Evolutionary conservation across 2,329 filamentous ascomycete genomes (phyloP).

Genomic region (Cercospora sp.): DNA sequence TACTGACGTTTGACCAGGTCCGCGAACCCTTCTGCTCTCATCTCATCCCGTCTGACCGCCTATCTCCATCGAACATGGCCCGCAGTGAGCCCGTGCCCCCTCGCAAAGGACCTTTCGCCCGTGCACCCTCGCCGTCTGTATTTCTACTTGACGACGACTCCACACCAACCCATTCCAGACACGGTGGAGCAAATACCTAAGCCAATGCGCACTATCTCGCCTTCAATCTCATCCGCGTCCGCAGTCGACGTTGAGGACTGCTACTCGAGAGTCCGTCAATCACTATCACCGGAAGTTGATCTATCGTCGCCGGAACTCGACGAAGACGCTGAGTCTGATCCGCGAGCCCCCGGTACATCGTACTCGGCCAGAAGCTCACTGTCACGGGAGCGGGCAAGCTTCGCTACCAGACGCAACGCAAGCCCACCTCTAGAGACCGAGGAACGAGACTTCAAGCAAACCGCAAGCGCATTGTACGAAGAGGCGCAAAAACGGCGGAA

Average conservation of each 20-base stretch:
- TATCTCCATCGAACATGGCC: slow-evolving; percentile 88
- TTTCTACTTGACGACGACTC: slow-evolving; percentile 89
- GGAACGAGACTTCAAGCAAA: slow-evolving; percentile 95
- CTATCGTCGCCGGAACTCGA: slow-evolving; percentile 85
- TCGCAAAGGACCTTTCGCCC: slow-evolving; percentile 89
- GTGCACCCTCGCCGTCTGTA: slow-evolving; percentile 93
- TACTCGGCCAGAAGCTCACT: slow-evolving; percentile 54
- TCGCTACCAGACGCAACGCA: slow-evolving; percentile 66
- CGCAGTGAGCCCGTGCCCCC: slow-evolving; percentile 74
- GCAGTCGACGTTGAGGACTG: slow-evolving; percentile 70
- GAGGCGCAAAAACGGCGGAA: slow-evolving; percentile 46
- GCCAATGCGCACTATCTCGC: slow-evolving; percentile 69
- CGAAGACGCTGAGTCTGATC: slow-evolving; percentile 59
- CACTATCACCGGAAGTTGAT: slow-evolving; percentile 90
- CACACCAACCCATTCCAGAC: slow-evolving; percentile 77
- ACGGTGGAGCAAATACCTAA: slow-evolving; percentile 40
- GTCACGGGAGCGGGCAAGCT: slow-evolving; percentile 44
- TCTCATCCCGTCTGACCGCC: slow-evolving; percentile 84
- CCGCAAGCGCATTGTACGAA: slow-evolving; percentile 78
- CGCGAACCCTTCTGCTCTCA: slow-evolving; percentile 90
- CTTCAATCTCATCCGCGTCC: slow-evolving; percentile 75
- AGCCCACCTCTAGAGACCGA: slow-evolving; percentile 90
- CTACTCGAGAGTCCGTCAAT: slow-evolving; percentile 59
- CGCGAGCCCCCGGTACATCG: slow-evolving; percentile 63
- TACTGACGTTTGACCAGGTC: slow-evolving; percentile 59